Conservation (phyloP, 495 filamentous ascomycete genomes). For the Penicillium diatomitis region DNA sequence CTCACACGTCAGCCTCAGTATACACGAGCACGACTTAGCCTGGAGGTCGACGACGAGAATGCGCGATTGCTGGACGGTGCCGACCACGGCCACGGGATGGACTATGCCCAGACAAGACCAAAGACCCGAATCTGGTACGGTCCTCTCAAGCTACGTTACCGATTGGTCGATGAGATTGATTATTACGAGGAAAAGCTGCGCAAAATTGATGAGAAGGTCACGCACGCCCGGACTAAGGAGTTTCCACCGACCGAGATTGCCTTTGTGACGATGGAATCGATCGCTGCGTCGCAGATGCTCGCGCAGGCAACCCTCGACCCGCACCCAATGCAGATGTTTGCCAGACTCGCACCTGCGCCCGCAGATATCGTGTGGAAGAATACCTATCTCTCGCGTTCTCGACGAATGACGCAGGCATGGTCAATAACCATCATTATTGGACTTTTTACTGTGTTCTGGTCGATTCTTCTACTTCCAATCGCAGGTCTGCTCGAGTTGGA, state of each 20-base stretch:
- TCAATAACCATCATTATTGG: slow-evolving; percentile 70
- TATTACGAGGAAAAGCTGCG: slow-evolving; percentile 86
- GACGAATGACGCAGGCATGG: slow-evolving; percentile 70
- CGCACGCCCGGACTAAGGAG: slow-evolving; percentile 58
- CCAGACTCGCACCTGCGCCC: slow-evolving; percentile 77
- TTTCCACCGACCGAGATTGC: slow-evolving; percentile 74
- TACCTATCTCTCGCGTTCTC: slow-evolving; percentile 71
- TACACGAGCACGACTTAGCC: slow-evolving; percentile 16
- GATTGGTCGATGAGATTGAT: slow-evolving; percentile 80
- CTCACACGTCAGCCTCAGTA: slow-evolving; percentile 40
- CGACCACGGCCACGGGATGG: slow-evolving; percentile 25
- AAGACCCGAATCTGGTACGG: slow-evolving; percentile 72
- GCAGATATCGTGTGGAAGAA: slow-evolving; percentile 89
- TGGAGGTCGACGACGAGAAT: slow-evolving; percentile 37
- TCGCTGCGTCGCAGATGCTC: slow-evolving; percentile 87
- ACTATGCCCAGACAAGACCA: slow-evolving; percentile 48
- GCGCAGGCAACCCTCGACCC: slow-evolving; percentile 89
- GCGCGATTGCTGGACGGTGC: slow-evolving; percentile 45
- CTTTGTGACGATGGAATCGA: slow-evolving; percentile 95
- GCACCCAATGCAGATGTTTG: slow-evolving; percentile 72
- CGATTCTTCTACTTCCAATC: slow-evolving; percentile 70
- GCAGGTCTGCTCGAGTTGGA: slow-evolving; percentile 69
- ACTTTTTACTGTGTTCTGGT: slow-evolving; percentile 82
- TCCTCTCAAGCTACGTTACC: slow-evolving; percentile 59
- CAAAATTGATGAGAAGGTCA: slow-evolving; percentile 69